These are phyloP conservation scores for Rhodofomes roseus DNA, from an alignment of 1,284 basidiomycete species.

Conservation along the genomic window DNA sequence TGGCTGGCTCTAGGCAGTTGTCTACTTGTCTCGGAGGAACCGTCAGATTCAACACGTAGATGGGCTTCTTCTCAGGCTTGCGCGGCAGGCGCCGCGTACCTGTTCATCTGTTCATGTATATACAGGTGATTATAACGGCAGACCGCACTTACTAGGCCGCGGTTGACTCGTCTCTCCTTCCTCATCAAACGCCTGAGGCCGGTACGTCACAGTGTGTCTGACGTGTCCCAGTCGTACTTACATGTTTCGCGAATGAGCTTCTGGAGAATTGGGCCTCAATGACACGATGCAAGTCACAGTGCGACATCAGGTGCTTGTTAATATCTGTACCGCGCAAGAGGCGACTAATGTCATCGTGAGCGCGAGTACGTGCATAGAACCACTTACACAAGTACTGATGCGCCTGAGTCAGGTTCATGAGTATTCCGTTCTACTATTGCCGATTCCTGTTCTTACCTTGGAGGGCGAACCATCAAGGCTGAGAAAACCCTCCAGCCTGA, in stretches of 20 bases:
- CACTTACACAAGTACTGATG: constrained; percentile 80
- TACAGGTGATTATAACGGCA: background rate
- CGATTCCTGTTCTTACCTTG: constrained; percentile 42
- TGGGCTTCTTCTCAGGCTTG: constrained; percentile 71
- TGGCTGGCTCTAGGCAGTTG: constrained; percentile 75
- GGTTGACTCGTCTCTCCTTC: constrained; percentile 44
- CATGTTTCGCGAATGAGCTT: constrained; percentile 71
- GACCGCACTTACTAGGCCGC: constrained; percentile 38
- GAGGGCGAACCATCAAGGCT: constrained; percentile 72
- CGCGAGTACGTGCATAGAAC: background rate
- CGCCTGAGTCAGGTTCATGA: constrained; percentile 39
- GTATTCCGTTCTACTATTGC: background rate
- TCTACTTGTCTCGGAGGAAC: constrained; percentile 68
- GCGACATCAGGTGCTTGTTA: constrained; percentile 72
- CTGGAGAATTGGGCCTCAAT: constrained; percentile 65
- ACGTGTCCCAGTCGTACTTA: constrained; percentile 26
- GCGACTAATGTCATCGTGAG: background rate
- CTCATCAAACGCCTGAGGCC: constrained; percentile 58
- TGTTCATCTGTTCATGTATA: constrained; percentile 19
- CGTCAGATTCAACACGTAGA: constrained; percentile 77
- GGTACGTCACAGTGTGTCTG: background rate
- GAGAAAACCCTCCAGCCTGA: constrained; percentile 75
- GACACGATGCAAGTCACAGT: constrained; percentile 64
- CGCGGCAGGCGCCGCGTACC: constrained; percentile 65
- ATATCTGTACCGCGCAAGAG: constrained; percentile 49